These are phyloP conservation scores for Fusarium globosum DNA, from an alignment of 2,329 filamentous ascomycete species.

Conservation along the genomic window DNA sequence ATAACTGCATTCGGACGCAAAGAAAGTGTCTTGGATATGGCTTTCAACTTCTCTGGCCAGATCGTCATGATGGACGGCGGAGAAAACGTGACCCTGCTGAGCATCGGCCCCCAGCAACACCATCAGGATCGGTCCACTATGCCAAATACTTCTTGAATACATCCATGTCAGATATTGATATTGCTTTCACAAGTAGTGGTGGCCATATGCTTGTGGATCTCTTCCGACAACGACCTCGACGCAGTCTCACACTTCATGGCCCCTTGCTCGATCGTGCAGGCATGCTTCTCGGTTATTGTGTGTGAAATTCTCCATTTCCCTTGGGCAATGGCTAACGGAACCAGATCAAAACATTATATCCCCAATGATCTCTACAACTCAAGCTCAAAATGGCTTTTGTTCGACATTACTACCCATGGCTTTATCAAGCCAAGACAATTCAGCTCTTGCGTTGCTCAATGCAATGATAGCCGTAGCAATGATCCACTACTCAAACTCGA, in stretches of 20 bases:
- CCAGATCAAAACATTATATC: neutral
- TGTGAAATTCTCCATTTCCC: neutral
- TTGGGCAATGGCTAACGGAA: accelerated
- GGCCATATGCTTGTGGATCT: neutral
- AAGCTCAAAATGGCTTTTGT: neutral
- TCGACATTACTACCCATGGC: neutral
- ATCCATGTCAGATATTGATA: neutral
- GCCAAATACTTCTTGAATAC: neutral
- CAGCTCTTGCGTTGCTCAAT: neutral
- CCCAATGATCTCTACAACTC: neutral
- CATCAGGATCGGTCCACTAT: neutral
- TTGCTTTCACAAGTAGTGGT: accelerated
- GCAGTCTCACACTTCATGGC: neutral
- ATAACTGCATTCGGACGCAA: neutral
- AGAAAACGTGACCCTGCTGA: neutral
- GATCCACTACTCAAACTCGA: neutral
- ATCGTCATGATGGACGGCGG: neutral
- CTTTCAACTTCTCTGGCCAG: neutral
- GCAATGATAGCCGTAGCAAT: neutral
- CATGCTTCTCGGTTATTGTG: neutral
- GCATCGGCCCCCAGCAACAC: neutral
- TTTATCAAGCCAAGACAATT: neutral
- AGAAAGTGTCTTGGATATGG: neutral
- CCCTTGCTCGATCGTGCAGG: neutral
- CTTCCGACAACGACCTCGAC: neutral